A percentile compares a stretch with the other conserved stretches of the same genome.
These are phyloP conservation scores for Trametes hirsuta DNA, from an alignment of 1,284 basidiomycete species.

Conservation along the genomic window DNA sequence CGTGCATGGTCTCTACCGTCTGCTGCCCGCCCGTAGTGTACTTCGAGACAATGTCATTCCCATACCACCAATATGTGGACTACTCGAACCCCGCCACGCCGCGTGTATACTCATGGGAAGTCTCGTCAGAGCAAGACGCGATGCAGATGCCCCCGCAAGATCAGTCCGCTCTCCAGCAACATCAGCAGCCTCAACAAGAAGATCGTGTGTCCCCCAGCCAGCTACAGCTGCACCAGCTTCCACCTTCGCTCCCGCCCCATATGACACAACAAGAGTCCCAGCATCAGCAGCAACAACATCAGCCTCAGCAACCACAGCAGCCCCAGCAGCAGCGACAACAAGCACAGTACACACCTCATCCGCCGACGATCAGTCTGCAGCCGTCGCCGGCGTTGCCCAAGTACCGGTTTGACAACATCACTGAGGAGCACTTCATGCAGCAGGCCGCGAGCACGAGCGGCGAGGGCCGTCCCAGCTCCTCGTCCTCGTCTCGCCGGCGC, in stretches of 20 bases:
- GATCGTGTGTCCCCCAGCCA: conserved; percentile 15
- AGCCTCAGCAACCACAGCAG: conserved; percentile 10
- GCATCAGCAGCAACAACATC: conserved; percentile 14
- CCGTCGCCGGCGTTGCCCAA: conserved; percentile 20
- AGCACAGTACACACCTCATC: conserved; percentile 20
- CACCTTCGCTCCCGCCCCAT: conserved; percentile 9
- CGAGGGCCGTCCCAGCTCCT: conserved; percentile 17
- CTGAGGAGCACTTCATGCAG: conserved; percentile 30
- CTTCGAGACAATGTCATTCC: conserved; percentile 29
- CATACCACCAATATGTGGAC: conserved; percentile 27
- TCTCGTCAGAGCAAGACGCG: conserved; percentile 26
- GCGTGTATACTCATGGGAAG: conserved; percentile 30
- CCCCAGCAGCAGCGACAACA: conserved; percentile 18
- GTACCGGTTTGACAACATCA: conserved; percentile 36
- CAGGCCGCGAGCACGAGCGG: conserved; percentile 15
- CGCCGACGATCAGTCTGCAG: conserved; percentile 29
- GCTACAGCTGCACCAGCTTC: conserved; percentile 20
- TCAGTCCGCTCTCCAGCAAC: conserved; percentile 12
- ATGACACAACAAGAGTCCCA: conserved; percentile 6
- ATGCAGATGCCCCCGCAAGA: conserved; percentile 19
- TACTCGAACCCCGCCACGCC: conserved; percentile 29
- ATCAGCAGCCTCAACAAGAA: conserved; percentile 16
- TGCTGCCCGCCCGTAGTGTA: conserved; percentile 10
- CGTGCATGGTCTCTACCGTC: conserved; percentile 6
- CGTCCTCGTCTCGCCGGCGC: conserved; percentile 17